Evolutionary conservation across 495 filamentous ascomycete genomes (phyloP).

Genomic region (Aspergillus incahuasiensis): DNA sequence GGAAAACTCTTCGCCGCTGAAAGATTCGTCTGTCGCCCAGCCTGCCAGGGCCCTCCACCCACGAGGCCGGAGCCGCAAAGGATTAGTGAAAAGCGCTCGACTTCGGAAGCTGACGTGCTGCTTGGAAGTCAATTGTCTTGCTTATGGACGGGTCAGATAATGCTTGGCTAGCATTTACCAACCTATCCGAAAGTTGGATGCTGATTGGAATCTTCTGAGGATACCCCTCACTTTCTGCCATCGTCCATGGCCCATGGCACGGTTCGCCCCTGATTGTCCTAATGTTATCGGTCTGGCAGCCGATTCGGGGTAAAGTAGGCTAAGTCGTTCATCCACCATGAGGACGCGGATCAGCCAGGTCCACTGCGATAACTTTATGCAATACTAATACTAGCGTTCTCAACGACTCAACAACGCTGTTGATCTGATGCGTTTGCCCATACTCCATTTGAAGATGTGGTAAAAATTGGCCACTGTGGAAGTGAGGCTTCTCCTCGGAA

Average conservation of each 20-base stretch:
- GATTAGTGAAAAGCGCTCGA: too few relatives aligned
- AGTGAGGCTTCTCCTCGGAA: neutral
- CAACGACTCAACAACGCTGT: too few relatives aligned
- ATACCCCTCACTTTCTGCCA: neutral
- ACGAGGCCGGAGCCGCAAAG: too few relatives aligned
- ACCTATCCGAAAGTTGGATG: neutral
- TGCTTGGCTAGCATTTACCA: neutral
- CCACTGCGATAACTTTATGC: neutral
- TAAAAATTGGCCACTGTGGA: too few relatives aligned
- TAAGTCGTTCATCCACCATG: neutral
- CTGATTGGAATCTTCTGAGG: neutral
- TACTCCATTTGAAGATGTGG: too few relatives aligned
- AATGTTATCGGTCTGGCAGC: constrained; percentile 8
- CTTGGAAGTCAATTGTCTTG: too few relatives aligned
- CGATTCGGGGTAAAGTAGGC: constrained; percentile 9
- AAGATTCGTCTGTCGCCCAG: neutral
- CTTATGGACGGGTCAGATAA: too few relatives aligned
- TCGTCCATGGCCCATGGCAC: neutral
- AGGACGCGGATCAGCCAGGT: neutral
- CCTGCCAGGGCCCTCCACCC: too few relatives aligned
- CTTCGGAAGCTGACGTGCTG: too few relatives aligned
- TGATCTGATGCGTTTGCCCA: too few relatives aligned
- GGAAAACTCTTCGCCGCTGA: neutral
- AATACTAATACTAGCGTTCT: too few relatives aligned
- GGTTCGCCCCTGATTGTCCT: neutral